Percentiles rank a stretch among this genome's conserved stretches.
Evolutionary conservation across 2,329 filamentous ascomycete genomes (phyloP).

Genomic region (Botrytis fabae): DNA sequence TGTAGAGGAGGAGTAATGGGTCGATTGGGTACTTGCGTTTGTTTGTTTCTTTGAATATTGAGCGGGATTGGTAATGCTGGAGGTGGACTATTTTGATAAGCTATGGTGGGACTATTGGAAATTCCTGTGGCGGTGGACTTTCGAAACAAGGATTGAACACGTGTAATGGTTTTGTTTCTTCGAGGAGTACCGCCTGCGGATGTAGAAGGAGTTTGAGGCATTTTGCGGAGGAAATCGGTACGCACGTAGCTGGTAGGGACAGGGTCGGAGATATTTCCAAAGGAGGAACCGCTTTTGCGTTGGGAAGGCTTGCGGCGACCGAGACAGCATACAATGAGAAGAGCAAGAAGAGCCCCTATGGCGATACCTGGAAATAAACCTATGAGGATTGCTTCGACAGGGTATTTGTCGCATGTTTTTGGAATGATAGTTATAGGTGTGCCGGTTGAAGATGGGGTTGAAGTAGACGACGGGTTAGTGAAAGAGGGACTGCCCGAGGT

Average conservation of each 20-base stretch:
- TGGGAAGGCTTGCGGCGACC: constrained; percentile 32
- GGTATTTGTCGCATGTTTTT: constrained; percentile 34
- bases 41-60: constrained; percentile 26
- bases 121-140: constrained; percentile 28
- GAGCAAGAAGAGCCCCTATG: constrained; percentile 47
- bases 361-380: constrained; percentile 50
- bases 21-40: not conserved
- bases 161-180: constrained; percentile 27
- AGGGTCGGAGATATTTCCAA: constrained; percentile 52
- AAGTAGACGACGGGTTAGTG: constrained; percentile 31
- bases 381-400: constrained; percentile 21
- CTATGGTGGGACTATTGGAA: not conserved
- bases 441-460: constrained; percentile 15
- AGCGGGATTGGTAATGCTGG: constrained; percentile 31
- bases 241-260: constrained; percentile 52
- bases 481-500: not conserved
- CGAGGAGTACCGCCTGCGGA: constrained; percentile 19
- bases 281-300: constrained; percentile 45
- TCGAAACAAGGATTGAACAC: constrained; percentile 37
- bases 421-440: constrained; percentile 18
- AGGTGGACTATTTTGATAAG: constrained; percentile 8
- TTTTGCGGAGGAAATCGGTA: constrained; percentile 54
- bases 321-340: constrained; percentile 45
- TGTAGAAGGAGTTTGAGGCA: constrained; percentile 32
- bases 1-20: constrained; percentile 43